Base-by-base conservation (phyloP, 495 filamentous ascomycete species). In the Penicillium subrubescens region DNA sequence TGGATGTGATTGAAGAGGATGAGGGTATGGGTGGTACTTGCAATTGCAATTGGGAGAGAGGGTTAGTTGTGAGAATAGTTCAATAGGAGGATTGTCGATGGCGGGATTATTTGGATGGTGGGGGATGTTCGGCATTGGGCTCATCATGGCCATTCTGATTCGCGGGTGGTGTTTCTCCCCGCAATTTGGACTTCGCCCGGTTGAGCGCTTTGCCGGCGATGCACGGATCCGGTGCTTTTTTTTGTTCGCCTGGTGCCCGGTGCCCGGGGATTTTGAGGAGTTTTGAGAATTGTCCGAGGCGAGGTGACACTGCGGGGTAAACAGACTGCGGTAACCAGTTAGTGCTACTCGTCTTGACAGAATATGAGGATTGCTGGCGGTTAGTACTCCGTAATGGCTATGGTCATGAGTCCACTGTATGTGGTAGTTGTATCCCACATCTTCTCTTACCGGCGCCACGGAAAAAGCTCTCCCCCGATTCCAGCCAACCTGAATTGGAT, bases 161-260 rank as follows among this genome's bases (percentile, higher is more conserved):
- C 53, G 56, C 48, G 48, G 12, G 50, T 41, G 4, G 15, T 21
- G 57, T 29, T 60, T 48, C 34, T 60, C 67, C 61, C 64, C 64
- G 67, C 64, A 60, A 55, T 67, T 67, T 52, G 11, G 48, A 55
- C 64, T 67, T 52, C 3, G 48, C 23, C 39, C 67, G 71, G 71
- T 33, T 67, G 60, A 71, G 63, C 52, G 64, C 69, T 73, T 67
- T 71, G 41, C 71, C 71, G 68, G 1, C n/a, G 5, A 10, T 44
- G 43, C 43, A 44, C 43, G 8, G 43, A 21, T n/a, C 2, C n/a
- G 31, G 31, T 33, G 5, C 31, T 5, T 17, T 41, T 12, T 41
- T 41, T 12, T 41, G 11, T 41, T 41, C 15, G 14, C 1, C 37
- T 14, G 11, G 10, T 37, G 35, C 1, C 11, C 12, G 1, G 1